Base-by-base conservation (phyloP, 495 filamentous ascomycete genomes). In the Aspergillus mulundensis region DNA sequence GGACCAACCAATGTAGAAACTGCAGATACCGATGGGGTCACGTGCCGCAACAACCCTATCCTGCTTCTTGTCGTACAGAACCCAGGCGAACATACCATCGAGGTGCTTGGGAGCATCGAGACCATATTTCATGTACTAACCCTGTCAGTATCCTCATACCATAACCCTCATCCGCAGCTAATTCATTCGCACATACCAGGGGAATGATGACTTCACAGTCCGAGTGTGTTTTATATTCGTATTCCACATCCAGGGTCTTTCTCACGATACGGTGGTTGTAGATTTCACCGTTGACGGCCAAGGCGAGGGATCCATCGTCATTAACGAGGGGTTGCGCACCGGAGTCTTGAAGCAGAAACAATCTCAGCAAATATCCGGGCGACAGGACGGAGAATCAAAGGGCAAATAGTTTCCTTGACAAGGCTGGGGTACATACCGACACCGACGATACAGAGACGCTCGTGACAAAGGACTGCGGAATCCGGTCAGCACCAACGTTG, bases 31-130 rank as follows among this genome's bases (percentile, higher is more conserved):
- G 60, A 98, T 96, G 40, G 94, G 94, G 70, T 98, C 94, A 66
- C 94, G 85, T 39, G 94, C 95, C 24, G 94, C 95, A 61, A 98
- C 83, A 30, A 88, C 89, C 50, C 95, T 87, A 76, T 98, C 89
- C 66, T 86, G 83, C 47, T 80, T 86, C 77, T 92, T 94, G 79
- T 98, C 94, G 75, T 95, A 97, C 24, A 98, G 81, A 41, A 97
- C 91, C 78, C 92, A 98, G 11, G 93, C 96, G 84, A 98, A 98
- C 95, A 98, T 98, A 73, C 94, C 94, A 70, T 98, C 94, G 58
- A 98, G 85, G 71, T 90, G 76, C 76, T 95, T 95, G 59, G 94
- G 93, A 58, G 91, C 89, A 71, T 97, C 89, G 56, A 96, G 80
- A 60, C 86, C 95, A 82, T 96, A 80, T 71, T 97, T 84, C 73